Evolutionary conservation across 192 early-diverging fungal species (phyloP), one percentile per base, ranked within the genome.

Genomic region (Backusella mclennaniae): DNA sequence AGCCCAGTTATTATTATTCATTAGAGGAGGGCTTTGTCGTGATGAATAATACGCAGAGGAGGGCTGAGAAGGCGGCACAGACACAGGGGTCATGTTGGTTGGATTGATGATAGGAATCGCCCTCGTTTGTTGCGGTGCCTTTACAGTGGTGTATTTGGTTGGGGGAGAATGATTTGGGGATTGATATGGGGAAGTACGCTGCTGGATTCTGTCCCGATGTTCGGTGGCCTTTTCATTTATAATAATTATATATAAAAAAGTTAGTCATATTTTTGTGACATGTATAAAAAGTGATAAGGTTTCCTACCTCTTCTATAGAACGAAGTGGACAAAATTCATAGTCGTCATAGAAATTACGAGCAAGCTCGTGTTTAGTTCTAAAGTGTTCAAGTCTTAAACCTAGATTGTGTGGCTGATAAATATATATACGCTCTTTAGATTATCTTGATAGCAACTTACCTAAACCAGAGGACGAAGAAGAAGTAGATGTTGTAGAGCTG

Each of bases 301-400:
- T 44, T 29, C 2, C 0, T 88, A 88, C 87, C 84, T 88, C 82
- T 56, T 87, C 83, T 67, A 84, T 77, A 23, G 83, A 84, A 67
- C 84, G 72, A 35, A 80, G 80, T 36, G 87, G 87, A 77, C 87
- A 88, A 85, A 87, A 88, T 73, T 88, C 87, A 53, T 85, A 78
- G 49, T 88, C 87, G 67, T 88, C 87, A 75, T 88, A 83, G 63
- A 88, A 88, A 66, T 80, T 83, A 53, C 70, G 81, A 29, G 87
- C 87, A 29, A 83, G 81, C 66, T 88, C 87, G 33, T 88, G 87
- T 66, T 83, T 82, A 29, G 74, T 80, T 42, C 77, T 80, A 73
- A 80, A 88, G 29, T 88, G 79, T 52, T 87, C 86, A n/a, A 87
- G 80, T 11, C 56, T 63, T 74, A 29, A 17, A 35, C n/a, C 73